Evolutionary conservation across 228 moss, liverwort and hornwort genomes (phyloP).

Genomic region (Sphagnum fallax): DNA sequence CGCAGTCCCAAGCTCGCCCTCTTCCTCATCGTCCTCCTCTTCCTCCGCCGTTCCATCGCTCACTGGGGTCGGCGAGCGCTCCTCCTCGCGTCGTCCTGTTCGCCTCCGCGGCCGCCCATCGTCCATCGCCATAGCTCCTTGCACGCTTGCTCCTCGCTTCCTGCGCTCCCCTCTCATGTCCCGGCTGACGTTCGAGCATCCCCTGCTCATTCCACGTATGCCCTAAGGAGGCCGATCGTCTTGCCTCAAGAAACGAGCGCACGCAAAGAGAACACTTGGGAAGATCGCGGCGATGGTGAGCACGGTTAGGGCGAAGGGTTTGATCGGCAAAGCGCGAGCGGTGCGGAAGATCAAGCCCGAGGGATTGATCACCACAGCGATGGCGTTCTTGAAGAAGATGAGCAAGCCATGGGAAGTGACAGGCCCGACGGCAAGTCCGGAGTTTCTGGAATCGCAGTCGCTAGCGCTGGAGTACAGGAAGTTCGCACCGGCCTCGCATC

Average conservation of each 20-base stretch:
- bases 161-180: too few species aligned
- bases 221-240: too few species aligned
- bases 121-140: not conserved
- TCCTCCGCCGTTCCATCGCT: not conserved
- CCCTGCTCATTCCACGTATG: too few species aligned
- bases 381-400: constrained; percentile 30
- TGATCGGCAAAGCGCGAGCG: too few species aligned
- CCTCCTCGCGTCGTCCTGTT: too few species aligned
- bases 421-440: constrained; percentile 63
- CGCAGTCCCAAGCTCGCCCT: constrained; percentile 17
- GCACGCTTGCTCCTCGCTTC: not conserved
- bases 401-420: constrained; percentile 78
- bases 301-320: not conserved
- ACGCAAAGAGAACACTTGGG: not conserved
- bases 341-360: constrained; percentile 6
- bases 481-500: constrained; percentile 57
- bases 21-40: constrained; percentile 20
- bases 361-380: constrained; percentile 37
- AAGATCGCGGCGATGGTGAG: constrained; percentile 7
- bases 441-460: constrained; percentile 56
- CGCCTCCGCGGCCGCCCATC: not conserved
- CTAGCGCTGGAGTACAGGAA: constrained; percentile 53
- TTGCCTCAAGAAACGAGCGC: not conserved
- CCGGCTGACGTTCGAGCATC: too few species aligned
- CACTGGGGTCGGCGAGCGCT: not conserved